Conservation (phyloP, 768 basidiomycete species). For the Termitomyces sp. region DNA sequence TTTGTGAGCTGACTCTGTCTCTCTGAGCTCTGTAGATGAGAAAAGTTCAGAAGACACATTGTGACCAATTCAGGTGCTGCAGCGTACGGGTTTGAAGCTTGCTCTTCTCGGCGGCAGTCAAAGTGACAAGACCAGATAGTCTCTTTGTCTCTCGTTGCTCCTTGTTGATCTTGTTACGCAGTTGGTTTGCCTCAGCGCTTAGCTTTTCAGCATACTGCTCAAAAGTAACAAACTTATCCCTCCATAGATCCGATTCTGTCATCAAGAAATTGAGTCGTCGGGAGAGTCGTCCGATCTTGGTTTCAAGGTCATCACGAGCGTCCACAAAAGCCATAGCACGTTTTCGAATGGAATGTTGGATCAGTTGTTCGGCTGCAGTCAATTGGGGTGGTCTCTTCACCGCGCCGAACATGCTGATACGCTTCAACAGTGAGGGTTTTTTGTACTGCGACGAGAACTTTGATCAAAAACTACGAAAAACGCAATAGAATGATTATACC, state of each 20-base stretch:
- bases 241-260: conserved; percentile 87
- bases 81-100: conserved; percentile 74
- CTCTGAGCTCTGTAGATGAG: conserved; percentile 59
- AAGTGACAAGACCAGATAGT: conserved; percentile 69
- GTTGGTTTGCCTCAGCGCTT: conserved; percentile 78
- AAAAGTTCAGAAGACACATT: conserved; percentile 4
- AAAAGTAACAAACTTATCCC: conserved; percentile 91
- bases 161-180: conserved; percentile 84
- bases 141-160: conserved; percentile 88
- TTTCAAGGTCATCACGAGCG: conserved; percentile 89
- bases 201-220: conserved; percentile 92
- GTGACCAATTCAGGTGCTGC: not conserved
- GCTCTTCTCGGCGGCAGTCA: conserved; percentile 74
- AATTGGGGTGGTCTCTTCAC: conserved; percentile 67
- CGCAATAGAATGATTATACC: conserved; percentile 31
- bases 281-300: conserved; percentile 84
- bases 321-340: conserved; percentile 94
- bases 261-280: conserved; percentile 86
- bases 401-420: conserved; percentile 74
- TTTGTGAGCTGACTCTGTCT: conserved; percentile 78
- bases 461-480: not conserved
- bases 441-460: conserved; percentile 52
- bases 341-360: conserved; percentile 85
- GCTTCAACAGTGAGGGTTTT: conserved; percentile 83
- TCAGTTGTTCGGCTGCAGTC: conserved; percentile 75